phyloP scores from a whole-genome alignment of 2,329 filamentous ascomycete species.

The Alternaria gansuensis region DNA sequence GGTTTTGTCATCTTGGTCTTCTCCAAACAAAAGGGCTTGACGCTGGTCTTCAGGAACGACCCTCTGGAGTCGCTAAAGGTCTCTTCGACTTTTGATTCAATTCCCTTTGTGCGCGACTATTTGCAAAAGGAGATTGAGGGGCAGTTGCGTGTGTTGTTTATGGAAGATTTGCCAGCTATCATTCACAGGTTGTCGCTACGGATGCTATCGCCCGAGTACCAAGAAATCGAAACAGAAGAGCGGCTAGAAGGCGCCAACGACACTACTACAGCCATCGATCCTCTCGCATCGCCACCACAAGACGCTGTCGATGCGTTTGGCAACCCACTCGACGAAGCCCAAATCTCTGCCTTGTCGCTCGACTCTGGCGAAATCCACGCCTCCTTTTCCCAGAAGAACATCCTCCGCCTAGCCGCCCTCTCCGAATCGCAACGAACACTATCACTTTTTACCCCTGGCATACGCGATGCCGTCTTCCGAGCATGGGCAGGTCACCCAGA shows the following conservation, averaged over 20 bases:
- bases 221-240: slow-evolving; percentile 70
- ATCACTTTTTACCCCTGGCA: slow-evolving; percentile 90
- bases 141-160: slow-evolving; percentile 90
- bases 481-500: slow-evolving; percentile 88
- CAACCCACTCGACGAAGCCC: slow-evolving; percentile 76
- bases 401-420: slow-evolving; percentile 81
- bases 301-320: slow-evolving; percentile 84
- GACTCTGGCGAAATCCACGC: slow-evolving; percentile 86
- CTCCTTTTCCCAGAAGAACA: slow-evolving; percentile 93
- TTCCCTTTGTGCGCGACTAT: slow-evolving; percentile 97
- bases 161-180: slow-evolving; percentile 96
- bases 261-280: slow-evolving; percentile 71
- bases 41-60: slow-evolving; percentile 96
- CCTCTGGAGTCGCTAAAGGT: slow-evolving; percentile 97
- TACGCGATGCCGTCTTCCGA: slow-evolving; percentile 87
- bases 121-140: slow-evolving; percentile 95
- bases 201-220: slow-evolving; percentile 88
- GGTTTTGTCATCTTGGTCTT: slow-evolving; percentile 98
- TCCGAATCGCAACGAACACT: slow-evolving; percentile 89
- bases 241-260: slow-evolving; percentile 60
- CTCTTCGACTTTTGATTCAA: slow-evolving; percentile 98
- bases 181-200: slow-evolving; percentile 91
- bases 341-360: slow-evolving; percentile 78
- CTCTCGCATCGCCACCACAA: slow-evolving; percentile 80
- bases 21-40: slow-evolving; percentile 95